Percentiles rank a stretch among this genome's conserved stretches.
Conservation (phyloP, 345 rosid genomes). For the Orychophragmus violaceus region DNA sequence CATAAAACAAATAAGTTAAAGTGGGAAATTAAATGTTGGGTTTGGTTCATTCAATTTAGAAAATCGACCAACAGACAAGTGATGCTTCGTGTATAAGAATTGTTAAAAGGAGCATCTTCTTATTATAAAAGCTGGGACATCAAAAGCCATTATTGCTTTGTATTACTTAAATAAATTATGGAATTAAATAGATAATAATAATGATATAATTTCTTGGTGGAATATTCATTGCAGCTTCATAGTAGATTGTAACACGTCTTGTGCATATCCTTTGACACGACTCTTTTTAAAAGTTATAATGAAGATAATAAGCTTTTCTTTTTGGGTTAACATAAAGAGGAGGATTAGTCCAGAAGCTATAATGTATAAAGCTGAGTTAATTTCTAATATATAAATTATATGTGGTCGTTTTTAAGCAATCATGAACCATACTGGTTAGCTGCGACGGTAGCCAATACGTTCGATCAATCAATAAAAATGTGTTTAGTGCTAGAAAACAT, state of each 20-base stretch:
- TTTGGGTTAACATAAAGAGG: neutral
- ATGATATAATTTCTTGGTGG: neutral
- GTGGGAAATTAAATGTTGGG: neutral
- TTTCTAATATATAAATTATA: too few species aligned
- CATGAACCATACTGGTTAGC: neutral
- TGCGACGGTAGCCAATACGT: neutral
- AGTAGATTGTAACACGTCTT: conserved; percentile 19
- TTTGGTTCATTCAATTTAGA: conserved; percentile 23
- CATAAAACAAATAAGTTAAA: neutral
- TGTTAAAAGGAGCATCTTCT: conserved; percentile 21
- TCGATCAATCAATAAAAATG: too few species aligned
- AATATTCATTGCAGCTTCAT: conserved; percentile 4
- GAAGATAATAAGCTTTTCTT: neutral
- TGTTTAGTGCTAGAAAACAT: too few species aligned
- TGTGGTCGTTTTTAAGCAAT: neutral
- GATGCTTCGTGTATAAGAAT: conserved; percentile 32
- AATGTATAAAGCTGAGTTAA: too few species aligned
- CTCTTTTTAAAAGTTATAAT: neutral
- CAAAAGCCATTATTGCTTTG: conserved; percentile 24
- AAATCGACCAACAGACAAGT: conserved; percentile 25
- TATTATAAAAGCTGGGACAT: conserved; percentile 14
- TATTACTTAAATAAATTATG: conserved; percentile 1
- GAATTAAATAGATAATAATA: neutral
- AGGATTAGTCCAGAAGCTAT: neutral
- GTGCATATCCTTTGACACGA: neutral